Evolutionary conservation across 306 rosid species (phyloP), one percentile per base, ranked within the genome.

Genomic region (Quercus mongolica): DNA sequence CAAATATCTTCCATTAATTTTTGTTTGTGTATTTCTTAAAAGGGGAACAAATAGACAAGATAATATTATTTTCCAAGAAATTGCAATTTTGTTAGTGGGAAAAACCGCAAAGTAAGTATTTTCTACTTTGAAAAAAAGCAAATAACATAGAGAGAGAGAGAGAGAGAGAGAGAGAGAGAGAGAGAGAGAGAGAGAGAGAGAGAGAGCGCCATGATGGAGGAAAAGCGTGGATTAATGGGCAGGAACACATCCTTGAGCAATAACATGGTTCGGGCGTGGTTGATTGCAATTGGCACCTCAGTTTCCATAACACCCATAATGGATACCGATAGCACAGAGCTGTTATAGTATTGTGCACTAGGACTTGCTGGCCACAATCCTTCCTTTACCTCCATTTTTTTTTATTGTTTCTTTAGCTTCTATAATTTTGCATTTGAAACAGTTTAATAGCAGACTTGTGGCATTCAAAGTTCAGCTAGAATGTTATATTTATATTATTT

Each of bases 361-460:
- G 93, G 93, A 83, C 96, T 91, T 49, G 86, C 89, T n/a, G 96
- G 89, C 69, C 76, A 83, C 17, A 46, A 38, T 49, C 51, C 83
- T 38, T 20, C 51, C 46, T 5, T 23, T 4, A 64, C 68, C 86
- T 69, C 71, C 85, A 13, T 44, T 18, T 12, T 44, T 11, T 18
- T 12, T 38, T 67, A 38, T 52, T 10, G n/a, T 62, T 82, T 83
- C 56, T 81, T 62, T 63, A 57, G 80, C 18, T 63, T 26, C 13
- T 20, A 49, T 49, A 49, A 12, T 49, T 49, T 12, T 49, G 54
- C 0, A 49, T 12, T 10, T 0, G 54, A 49, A 49, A 49, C 54
- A 49, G 54, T 49, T 10, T 49, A 49, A 12, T 49, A 10, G 54
- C 54, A 49, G 15, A 49, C 4, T 49, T 11, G 14, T 11, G 54